Conservation (phyloP, 305 asterid species). For the Withania somnifera region DNA sequence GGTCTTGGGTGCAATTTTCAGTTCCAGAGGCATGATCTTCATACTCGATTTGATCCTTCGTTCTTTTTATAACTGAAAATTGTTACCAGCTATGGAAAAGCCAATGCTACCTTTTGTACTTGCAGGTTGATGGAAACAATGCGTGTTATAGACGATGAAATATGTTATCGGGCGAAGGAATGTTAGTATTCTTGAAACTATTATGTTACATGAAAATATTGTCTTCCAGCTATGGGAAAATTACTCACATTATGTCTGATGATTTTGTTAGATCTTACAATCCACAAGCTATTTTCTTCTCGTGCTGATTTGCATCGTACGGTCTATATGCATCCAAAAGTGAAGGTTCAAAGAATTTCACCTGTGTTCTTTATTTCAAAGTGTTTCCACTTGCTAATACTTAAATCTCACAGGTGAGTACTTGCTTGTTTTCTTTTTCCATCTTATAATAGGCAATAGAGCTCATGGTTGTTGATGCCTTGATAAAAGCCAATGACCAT, state of each 20-base stretch:
- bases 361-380: background rate
- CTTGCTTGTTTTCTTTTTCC: background rate
- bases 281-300: conserved; percentile 75
- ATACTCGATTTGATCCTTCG: background rate
- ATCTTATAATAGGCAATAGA: conserved; percentile 52
- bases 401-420: background rate
- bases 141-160: conserved; percentile 78
- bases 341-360: conserved; percentile 44
- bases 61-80: background rate
- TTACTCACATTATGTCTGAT: conserved; percentile 1
- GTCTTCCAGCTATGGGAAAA: background rate
- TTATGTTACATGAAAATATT: background rate
- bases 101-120: background rate
- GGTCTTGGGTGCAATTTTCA: conserved; percentile 79
- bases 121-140: conserved; percentile 79
- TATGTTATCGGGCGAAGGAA: conserved; percentile 87
- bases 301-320: conserved; percentile 95
- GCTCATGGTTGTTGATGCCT: conserved; percentile 76
- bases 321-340: conserved; percentile 82
- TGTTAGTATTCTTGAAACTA: conserved; percentile 38
- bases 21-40: conserved; percentile 51
- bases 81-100: background rate
- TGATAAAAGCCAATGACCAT: conserved; percentile 56
- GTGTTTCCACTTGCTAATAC: background rate
- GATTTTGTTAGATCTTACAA: conserved; percentile 63